phyloP scores from a whole-genome alignment of 1,284 basidiomycete species.

The Naganishia liquefaciens region DNA sequence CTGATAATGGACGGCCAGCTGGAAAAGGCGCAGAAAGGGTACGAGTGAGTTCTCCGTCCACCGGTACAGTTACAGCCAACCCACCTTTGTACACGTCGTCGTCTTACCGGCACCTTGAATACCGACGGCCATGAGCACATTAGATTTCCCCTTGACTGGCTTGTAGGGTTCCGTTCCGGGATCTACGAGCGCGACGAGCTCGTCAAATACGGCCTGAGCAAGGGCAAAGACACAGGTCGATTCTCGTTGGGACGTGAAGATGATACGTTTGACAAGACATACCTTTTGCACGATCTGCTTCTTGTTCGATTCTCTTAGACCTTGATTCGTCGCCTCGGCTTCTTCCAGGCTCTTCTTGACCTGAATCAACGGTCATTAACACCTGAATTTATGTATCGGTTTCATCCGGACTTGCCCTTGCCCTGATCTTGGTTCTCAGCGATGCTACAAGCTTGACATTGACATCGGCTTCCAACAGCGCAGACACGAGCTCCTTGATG shows the following conservation, averaged over 20 bases:
- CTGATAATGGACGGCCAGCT: conserved; percentile 93
- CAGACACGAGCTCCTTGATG: conserved; percentile 92
- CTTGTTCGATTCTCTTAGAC: conserved; percentile 68
- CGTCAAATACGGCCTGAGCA: conserved; percentile 87
- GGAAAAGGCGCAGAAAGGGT: conserved; percentile 35
- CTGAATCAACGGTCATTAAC: conserved; percentile 29
- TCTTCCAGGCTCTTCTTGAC: conserved; percentile 59
- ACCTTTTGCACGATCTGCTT: conserved; percentile 90
- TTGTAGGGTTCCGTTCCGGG: conserved; percentile 93
- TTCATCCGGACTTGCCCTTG: conserved; percentile 63
- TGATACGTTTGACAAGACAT: conserved; percentile 9
- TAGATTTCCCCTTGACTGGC: conserved; percentile 90
- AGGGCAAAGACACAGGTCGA: background rate
- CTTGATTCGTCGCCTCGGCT: conserved; percentile 70
- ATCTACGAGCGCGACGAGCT: conserved; percentile 92
- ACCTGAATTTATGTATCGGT: no score
- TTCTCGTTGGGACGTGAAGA: background rate
- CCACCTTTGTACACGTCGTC: conserved; percentile 86
- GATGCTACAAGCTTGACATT: conserved; percentile 94
- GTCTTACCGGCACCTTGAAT: conserved; percentile 98
- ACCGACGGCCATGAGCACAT: conserved; percentile 97
- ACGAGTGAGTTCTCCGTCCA: background rate
- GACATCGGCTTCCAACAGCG: conserved; percentile 93
- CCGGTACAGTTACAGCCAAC: conserved; percentile 6
- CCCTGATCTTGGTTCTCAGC: conserved; percentile 84